Conservation (phyloP, 2,329 filamentous ascomycete species). For the Lasiodiplodia sp. region DNA sequence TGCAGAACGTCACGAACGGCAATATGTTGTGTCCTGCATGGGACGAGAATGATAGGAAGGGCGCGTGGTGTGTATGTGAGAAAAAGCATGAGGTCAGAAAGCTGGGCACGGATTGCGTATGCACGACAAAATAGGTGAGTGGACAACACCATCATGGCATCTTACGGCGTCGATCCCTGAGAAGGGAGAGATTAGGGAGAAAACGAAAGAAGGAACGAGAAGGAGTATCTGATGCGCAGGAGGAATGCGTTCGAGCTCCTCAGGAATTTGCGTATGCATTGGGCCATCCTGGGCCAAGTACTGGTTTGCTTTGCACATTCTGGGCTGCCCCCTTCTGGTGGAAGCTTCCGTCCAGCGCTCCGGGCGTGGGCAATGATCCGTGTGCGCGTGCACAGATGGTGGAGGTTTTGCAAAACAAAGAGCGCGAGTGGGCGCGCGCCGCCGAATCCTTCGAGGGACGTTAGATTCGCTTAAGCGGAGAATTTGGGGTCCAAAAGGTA, state of each 20-base stretch:
- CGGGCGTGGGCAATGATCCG: not conserved
- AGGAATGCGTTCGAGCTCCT: not conserved
- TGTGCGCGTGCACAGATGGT: not conserved
- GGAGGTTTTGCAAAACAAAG: not conserved
- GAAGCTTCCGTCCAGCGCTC: not conserved
- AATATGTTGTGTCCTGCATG: not conserved
- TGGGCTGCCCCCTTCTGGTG: not conserved
- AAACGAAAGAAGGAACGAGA: not conserved
- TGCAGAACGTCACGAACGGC: not conserved
- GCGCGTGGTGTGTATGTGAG: not conserved
- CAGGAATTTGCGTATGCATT: not conserved
- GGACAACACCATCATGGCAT: not conserved
- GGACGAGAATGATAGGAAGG: not conserved
- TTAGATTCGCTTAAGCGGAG: conserved; percentile 11
- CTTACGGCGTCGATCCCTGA: not conserved
- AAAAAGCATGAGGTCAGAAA: not conserved
- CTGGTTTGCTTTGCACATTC: not conserved
- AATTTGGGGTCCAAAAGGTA: conserved; percentile 24
- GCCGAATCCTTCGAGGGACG: conserved; percentile 12
- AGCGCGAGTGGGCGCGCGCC: not conserved
- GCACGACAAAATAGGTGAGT: not conserved
- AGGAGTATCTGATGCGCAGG: not conserved
- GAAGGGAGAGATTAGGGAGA: not conserved
- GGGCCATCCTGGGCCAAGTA: not conserved
- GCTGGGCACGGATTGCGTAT: not conserved